Evolutionary conservation across 345 rosid genomes (phyloP).

Genomic region (Durio zibethinus): DNA sequence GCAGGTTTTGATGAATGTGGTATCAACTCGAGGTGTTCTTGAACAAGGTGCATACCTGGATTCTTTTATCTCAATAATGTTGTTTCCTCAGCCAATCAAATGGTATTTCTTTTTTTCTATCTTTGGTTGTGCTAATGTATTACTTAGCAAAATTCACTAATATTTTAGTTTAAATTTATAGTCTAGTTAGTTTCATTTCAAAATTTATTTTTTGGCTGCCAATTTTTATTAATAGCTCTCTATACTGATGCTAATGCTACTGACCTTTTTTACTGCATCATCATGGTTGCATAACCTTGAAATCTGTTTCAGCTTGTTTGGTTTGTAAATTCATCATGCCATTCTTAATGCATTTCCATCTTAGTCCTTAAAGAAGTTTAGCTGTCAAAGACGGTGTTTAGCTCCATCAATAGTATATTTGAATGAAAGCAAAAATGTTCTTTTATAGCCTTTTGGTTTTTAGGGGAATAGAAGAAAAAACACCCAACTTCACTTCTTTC

Average conservation of each 20-base stretch:
- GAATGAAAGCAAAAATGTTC: not conserved
- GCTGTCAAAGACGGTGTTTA: not conserved
- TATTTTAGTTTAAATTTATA: not conserved
- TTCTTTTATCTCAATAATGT: conserved; percentile 73
- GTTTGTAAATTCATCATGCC: not conserved
- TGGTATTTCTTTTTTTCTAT: conserved; percentile 42
- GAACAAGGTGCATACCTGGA: conserved; percentile 94
- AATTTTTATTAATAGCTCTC: not conserved
- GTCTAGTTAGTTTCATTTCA: not conserved
- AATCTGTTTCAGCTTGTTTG: not conserved
- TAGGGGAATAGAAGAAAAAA: not conserved
- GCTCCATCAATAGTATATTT: not conserved
- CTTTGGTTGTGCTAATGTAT: not conserved
- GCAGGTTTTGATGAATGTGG: conserved; percentile 60
- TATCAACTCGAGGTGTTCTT: conserved; percentile 69
- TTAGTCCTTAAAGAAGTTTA: not conserved
- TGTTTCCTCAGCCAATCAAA: conserved; percentile 91
- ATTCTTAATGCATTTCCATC: not conserved
- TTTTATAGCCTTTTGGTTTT: not conserved
- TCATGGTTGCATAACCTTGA: not conserved
- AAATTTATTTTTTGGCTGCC: not conserved
- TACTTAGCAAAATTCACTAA: not conserved
- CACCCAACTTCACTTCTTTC: not conserved
- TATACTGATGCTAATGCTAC: not conserved
- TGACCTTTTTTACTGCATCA: not conserved